Base-by-base conservation (phyloP, 2,329 filamentous ascomycete species). In the Zymoseptoria ardabiliae region DNA sequence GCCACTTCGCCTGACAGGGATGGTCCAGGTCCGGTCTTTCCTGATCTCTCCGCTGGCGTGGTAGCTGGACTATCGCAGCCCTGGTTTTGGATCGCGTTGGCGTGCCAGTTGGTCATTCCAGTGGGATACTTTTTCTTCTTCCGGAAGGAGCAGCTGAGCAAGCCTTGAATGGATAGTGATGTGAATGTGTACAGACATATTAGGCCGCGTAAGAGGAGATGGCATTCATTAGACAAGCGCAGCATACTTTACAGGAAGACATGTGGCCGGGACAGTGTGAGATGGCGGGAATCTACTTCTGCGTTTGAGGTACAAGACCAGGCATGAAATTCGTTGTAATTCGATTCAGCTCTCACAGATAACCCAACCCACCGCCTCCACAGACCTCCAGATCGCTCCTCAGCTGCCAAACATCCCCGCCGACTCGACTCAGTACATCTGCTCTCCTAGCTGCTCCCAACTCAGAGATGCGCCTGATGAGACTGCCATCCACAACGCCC, bases 391-490 rank as follows among this genome's bases (percentile, higher is more conserved):
- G 71, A 77, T 94, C 89, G 1, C 80, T 84, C 69, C 87, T 80
- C 65, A 92, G 79, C 70, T 86, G 85, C 75, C 83, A 87, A 20
- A 84, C 81, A 62, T 84, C 82, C 0, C 78, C 82, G 10, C 91
- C 92, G 2, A 89, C 87, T 65, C 91, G 83, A 0, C 85, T 83
- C 1, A 90, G 82, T 52, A 93, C 85, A 74, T 96, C 91, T 6
- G 79, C 81, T 65, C 87, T 79, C 64, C 87, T 84, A 54, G 87
- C 85, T 50, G 85, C 86, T 5, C 88, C 83, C 63, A 96, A 73
- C 75, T 94, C 90, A 49, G 83, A 81, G 85, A 91, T 94, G 59
- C 91, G 77, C 60, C 82, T 80, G 62, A 96, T 73, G 49, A 96
- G 70, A n/a, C 81, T 82, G 0, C 91, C 91, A 71, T 97, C 92